These are phyloP conservation scores for Mycena capillaripes DNA, from an alignment of 768 basidiomycete genomes.

Conservation along the genomic window DNA sequence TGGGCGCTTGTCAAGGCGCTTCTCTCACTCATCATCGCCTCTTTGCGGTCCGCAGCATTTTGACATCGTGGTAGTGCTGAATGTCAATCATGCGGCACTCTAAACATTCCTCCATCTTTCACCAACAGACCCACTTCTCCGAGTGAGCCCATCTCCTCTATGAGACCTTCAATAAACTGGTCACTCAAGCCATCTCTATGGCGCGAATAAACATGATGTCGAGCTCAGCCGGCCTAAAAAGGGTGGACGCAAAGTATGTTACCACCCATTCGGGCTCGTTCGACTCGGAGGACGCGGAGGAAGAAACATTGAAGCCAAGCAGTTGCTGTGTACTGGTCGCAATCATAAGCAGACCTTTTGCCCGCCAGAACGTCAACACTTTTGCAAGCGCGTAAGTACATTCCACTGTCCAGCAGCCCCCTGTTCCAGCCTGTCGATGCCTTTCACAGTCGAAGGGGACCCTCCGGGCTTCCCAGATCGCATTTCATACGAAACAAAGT, in stretches of 20 bases:
- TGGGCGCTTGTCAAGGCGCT: not conserved
- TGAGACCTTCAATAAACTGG: conserved; percentile 15
- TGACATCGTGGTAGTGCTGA: not conserved
- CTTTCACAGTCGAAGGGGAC: too few relatives aligned
- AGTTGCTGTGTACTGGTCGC: conserved; percentile 33
- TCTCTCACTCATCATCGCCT: not conserved
- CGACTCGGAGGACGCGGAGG: not conserved
- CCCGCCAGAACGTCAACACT: not conserved
- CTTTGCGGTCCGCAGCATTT: not conserved
- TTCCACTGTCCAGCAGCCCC: conserved; percentile 2
- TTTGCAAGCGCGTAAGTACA: not conserved
- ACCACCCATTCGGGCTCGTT: conserved; percentile 31
- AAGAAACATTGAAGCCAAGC: conserved; percentile 27
- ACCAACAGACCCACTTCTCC: conserved; percentile 16
- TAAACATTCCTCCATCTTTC: too few relatives aligned
- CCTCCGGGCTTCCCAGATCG: too few relatives aligned
- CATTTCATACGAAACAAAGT: conserved; percentile 13
- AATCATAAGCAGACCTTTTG: conserved; percentile 35
- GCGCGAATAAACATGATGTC: conserved; percentile 36
- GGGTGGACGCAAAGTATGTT: conserved; percentile 34
- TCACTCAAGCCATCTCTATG: conserved; percentile 24
- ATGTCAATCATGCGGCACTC: conserved; percentile 1
- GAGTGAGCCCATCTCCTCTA: conserved; percentile 17
- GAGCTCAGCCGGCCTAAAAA: conserved; percentile 29
- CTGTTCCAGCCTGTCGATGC: conserved; percentile 15